Base-by-base conservation (phyloP, 1,284 basidiomycete species). In the Xerocomus nothofagi region DNA sequence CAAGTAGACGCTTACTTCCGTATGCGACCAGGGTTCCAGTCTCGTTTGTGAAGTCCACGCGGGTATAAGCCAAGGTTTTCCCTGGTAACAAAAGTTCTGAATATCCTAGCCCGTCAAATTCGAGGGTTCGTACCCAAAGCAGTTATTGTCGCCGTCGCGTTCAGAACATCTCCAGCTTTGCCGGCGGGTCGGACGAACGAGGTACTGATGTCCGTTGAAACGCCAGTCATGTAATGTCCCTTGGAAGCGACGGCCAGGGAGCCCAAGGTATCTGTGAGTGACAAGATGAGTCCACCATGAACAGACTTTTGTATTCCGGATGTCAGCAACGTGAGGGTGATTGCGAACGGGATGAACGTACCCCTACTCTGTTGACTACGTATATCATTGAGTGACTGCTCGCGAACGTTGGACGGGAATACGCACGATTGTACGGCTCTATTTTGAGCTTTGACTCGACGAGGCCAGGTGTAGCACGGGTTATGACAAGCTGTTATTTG, bases 201-300 rank as follows among this genome's bases (percentile, higher is more conserved):
- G 0, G 91, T 85, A 40, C 85, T 85, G 59, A 96, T 86, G 64
- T 95, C 92, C 1, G 91, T 92, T 3, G 88, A 91, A 7, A 95
- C 91, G 15, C 92, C 88, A 0, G 93, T 94, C 82, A 91, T 88
- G 66, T 74, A 87, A 21, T 92, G 80, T 4, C 93, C 93, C 56
- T 86, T 85, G 12, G 86, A 82, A 0, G 89, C 88, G 20, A 95
- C 79, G 7, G 89, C 89, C 11, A 95, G 77, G 1, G 87, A 91
- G 6, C 93, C 92, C 39, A 91, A 72, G 8, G 91, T 93, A 66
- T 95, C 92, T 9, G 91, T 91, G 17, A 96, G 71, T 2, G 90
- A 91, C 61, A 90, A 71, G 58, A 94, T 84, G 33, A 94, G 75
- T 7, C 93, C 93, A 11, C 93, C 92, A 60, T 95, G 93, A 9